These are phyloP conservation scores for Crithidia expoeki DNA, from an alignment of 208 protist genomes.

Conservation along the genomic window DNA sequence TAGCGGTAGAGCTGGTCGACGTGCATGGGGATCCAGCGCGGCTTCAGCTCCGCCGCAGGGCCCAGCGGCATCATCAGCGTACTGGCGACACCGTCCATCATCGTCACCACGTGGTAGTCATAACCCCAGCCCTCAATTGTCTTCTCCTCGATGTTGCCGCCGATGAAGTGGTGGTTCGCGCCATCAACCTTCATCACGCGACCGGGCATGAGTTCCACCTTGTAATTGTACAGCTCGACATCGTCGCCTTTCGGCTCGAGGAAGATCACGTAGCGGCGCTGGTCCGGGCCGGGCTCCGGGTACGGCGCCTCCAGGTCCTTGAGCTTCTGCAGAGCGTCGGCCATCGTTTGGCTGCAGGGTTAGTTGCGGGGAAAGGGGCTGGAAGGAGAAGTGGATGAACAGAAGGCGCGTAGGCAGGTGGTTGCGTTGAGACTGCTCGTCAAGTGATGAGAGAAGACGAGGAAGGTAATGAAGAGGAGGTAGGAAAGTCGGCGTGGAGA, in stretches of 20 bases:
- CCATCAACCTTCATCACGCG: neutral
- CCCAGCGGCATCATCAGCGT: conserved; percentile 46
- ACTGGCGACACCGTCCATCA: conserved; percentile 13
- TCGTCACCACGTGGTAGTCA: neutral
- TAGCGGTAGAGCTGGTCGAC: conserved; percentile 31
- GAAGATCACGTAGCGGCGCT: neutral
- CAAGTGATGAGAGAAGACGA: too few relatives aligned
- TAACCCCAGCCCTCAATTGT: too few relatives aligned
- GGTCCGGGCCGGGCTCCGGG: too few relatives aligned
- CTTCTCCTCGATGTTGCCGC: too few relatives aligned
- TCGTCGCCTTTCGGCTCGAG: neutral
- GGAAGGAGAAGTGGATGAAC: too few relatives aligned
- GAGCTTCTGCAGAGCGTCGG: neutral
- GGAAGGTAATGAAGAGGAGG: too few relatives aligned
- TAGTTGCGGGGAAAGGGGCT: too few relatives aligned
- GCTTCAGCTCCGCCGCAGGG: conserved; percentile 25
- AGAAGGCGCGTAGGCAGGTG: too few relatives aligned
- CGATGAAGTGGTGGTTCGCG: neutral
- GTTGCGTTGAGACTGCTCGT: too few relatives aligned
- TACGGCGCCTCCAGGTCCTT: neutral
- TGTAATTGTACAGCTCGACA: neutral
- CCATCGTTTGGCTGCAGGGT: too few relatives aligned
- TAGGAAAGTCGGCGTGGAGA: too few relatives aligned
- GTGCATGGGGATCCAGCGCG: conserved; percentile 31
- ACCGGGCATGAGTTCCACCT: neutral